Evolutionary conservation across 129 eudicot genomes (phyloP).

Genomic region (Flaveria sonorensis): DNA sequence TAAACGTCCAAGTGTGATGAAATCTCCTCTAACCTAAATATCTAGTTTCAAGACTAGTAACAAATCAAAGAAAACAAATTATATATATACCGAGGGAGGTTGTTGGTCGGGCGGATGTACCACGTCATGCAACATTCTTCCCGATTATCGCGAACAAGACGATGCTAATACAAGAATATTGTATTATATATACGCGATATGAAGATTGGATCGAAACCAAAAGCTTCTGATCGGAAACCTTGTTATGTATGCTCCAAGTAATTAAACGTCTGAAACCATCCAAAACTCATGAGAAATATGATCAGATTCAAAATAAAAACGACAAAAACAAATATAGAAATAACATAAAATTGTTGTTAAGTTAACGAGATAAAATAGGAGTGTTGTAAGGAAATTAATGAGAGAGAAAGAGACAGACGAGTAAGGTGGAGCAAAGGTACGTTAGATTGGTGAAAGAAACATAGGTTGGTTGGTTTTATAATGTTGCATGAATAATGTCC

Average conservation of each 20-base stretch:
- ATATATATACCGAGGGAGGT: constrained; percentile 39
- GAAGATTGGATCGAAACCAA: not conserved
- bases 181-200: too few relatives aligned
- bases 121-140: constrained; percentile 50
- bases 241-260: constrained; percentile 37
- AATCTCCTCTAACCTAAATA: constrained; percentile 2
- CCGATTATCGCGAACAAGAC: not conserved
- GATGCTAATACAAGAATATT: not conserved
- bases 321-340: constrained; percentile 3
- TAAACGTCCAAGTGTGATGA: not conserved
- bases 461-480: constrained; percentile 46
- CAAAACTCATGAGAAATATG: constrained; percentile 29
- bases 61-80: not conserved
- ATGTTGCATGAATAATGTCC: constrained; percentile 37
- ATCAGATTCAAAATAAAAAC: constrained; percentile 14
- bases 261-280: constrained; percentile 37
- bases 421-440: constrained; percentile 36
- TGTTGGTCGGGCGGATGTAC: constrained; percentile 55
- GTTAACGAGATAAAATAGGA: constrained; percentile 26
- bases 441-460: constrained; percentile 36
- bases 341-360: constrained; percentile 23
- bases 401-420: constrained; percentile 33
- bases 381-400: constrained; percentile 12
- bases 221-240: constrained; percentile 9
- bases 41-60: constrained; percentile 20